A percentile compares a stretch with the other conserved stretches of the same genome.
Evolutionary conservation across 768 basidiomycete species (phyloP).

Genomic region (Psilocybe cyanescens): DNA sequence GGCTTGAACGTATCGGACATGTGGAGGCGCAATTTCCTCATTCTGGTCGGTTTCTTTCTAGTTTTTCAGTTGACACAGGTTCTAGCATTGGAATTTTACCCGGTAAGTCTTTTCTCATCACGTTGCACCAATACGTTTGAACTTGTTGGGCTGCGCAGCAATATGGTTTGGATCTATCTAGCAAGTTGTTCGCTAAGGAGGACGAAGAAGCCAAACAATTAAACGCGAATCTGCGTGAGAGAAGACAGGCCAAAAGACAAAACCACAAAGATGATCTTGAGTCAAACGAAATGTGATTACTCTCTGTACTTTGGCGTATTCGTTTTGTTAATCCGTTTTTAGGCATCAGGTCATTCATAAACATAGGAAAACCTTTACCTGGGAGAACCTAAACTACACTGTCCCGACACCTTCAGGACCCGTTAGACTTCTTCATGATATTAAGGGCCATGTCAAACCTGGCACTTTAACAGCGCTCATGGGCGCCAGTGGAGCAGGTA

Average conservation of each 20-base stretch:
- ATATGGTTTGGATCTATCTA: constrained; percentile 51
- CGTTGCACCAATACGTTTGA: too few relatives aligned
- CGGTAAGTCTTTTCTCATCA: constrained; percentile 40
- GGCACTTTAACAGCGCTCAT: constrained; percentile 89
- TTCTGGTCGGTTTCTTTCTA: constrained; percentile 71
- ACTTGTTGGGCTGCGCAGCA: constrained; percentile 32
- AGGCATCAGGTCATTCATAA: constrained; percentile 13
- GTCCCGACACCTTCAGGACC: constrained; percentile 70
- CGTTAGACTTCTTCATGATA: constrained; percentile 69
- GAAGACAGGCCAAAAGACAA: constrained; percentile 44
- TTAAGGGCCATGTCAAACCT: constrained; percentile 84
- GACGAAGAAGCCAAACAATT: constrained; percentile 53
- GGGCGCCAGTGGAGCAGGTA: constrained; percentile 83
- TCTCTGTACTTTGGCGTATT: background rate
- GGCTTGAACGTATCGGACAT: constrained; percentile 51
- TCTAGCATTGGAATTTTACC: constrained; percentile 65
- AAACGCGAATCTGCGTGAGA: constrained; percentile 55
- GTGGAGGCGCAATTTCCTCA: constrained; percentile 72
- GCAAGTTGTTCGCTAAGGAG: constrained; percentile 67
- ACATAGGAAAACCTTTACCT: constrained; percentile 73
- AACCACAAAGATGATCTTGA: constrained; percentile 19
- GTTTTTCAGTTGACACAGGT: constrained; percentile 73
- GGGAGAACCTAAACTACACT: constrained; percentile 78
- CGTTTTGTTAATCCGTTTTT: background rate
- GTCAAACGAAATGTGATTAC: constrained; percentile 12